phyloP scores from a whole-genome alignment of 208 protist species.

The Leishmania tropica region DNA sequence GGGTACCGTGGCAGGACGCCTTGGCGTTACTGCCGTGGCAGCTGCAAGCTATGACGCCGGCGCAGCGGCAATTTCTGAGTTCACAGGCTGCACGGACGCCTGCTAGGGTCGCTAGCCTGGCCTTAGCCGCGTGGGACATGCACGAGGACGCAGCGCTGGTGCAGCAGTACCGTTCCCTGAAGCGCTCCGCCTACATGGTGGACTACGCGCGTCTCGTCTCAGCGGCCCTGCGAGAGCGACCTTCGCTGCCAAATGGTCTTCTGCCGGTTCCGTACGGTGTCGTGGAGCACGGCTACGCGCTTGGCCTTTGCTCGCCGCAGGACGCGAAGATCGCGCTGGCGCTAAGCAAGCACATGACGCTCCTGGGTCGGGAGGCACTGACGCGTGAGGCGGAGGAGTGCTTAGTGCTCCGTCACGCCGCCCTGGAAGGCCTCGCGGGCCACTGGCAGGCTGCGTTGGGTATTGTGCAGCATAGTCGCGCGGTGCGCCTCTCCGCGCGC shows the following conservation, averaged over 20 bases:
- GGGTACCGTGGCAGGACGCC: slow-evolving; percentile 48
- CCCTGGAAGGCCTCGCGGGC: slow-evolving; percentile 36
- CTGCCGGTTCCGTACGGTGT: slow-evolving; percentile 57
- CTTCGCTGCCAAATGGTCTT: slow-evolving; percentile 49
- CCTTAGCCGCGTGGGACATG: slow-evolving; percentile 40
- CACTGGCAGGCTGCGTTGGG: slow-evolving; percentile 56
- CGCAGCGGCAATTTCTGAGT: slow-evolving; percentile 38
- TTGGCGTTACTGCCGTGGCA: slow-evolving; percentile 51
- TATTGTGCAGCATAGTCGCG: slow-evolving; percentile 35
- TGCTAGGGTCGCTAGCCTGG: slow-evolving; percentile 24
- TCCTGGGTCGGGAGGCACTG: slow-evolving; percentile 31
- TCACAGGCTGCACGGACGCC: slow-evolving; percentile 6
- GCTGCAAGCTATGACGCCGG: slow-evolving; percentile 33
- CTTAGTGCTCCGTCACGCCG: slow-evolving; percentile 49
- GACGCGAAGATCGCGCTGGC: slow-evolving; percentile 52
- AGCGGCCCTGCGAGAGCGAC: slow-evolving; percentile 49
- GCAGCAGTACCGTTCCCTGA: slow-evolving; percentile 35
- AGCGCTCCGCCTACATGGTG: slow-evolving; percentile 39
- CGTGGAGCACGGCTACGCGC: slow-evolving; percentile 50
- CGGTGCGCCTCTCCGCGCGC: slow-evolving; percentile 57
- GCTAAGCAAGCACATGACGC: slow-evolving; percentile 43
- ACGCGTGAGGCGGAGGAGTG: slow-evolving; percentile 41
- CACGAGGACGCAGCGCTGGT: slow-evolving; percentile 32
- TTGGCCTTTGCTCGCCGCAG: slow-evolving; percentile 27
- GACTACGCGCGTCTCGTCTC: slow-evolving; percentile 51